Evolutionary conservation across 495 filamentous ascomycete genomes (phyloP).

Genomic region (Wilcoxina mikolae): DNA sequence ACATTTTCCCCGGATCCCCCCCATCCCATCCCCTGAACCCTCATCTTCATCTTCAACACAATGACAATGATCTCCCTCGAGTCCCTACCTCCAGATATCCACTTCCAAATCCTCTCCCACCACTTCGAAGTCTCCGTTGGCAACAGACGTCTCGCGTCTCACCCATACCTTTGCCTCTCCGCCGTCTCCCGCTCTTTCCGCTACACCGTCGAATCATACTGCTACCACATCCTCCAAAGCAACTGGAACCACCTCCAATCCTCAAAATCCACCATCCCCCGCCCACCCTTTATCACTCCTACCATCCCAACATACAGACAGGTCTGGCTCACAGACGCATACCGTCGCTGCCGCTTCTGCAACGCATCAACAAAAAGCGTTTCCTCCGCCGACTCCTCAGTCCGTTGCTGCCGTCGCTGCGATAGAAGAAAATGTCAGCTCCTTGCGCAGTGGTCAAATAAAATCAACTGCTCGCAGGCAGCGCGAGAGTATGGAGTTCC

Average conservation of each 20-base stretch:
- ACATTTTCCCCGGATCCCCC: too few relatives aligned
- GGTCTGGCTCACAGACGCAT: not conserved
- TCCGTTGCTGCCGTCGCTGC: not conserved
- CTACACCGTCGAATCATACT: not conserved
- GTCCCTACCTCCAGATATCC: not conserved
- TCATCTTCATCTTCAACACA: not conserved
- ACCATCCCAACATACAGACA: not conserved
- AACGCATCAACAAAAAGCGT: not conserved
- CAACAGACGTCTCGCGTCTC: not conserved
- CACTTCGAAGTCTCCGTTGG: not conserved
- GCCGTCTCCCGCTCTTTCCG: not conserved
- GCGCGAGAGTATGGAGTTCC: not conserved
- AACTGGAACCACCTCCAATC: not conserved
- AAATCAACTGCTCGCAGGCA: not conserved
- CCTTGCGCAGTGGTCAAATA: not conserved
- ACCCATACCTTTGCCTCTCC: not conserved
- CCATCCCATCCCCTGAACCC: not conserved
- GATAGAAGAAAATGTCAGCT: not conserved
- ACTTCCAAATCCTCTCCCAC: not conserved
- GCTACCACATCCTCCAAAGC: not conserved
- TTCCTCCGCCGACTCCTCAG: not conserved
- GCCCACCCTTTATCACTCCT: not conserved
- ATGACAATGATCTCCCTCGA: not conserved
- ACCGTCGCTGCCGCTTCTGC: not conserved
- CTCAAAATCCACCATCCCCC: not conserved